Conservation (phyloP, 257 asterid genomes). For the Henckelia pumila region DNA sequence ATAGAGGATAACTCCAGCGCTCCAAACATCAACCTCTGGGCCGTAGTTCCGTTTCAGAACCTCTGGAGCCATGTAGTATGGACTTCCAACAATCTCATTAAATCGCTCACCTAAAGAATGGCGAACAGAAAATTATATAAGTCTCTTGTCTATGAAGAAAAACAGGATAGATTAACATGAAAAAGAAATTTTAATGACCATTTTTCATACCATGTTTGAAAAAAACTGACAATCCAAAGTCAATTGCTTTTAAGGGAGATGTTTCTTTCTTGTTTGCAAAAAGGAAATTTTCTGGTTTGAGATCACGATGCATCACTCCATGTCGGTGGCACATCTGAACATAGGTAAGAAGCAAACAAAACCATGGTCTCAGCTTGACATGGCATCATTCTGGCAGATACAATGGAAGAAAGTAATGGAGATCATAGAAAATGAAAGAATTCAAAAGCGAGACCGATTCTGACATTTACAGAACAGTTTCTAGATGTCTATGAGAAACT, state of each 20-base stretch:
- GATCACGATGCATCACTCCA: too few relatives aligned
- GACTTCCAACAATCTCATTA: slow-evolving; percentile 68
- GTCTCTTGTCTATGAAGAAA: neutral
- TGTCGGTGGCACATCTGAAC: slow-evolving; percentile 56
- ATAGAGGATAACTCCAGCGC: too few relatives aligned
- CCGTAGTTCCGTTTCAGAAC: too few relatives aligned
- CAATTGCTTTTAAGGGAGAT: slow-evolving; percentile 68
- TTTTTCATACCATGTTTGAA: slow-evolving; percentile 56
- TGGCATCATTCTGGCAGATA: too few relatives aligned
- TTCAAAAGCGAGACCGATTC: too few relatives aligned
- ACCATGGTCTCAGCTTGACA: neutral
- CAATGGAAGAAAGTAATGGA: neutral
- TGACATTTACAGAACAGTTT: too few relatives aligned
- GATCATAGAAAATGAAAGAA: neutral
- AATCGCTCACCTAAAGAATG: slow-evolving; percentile 45
- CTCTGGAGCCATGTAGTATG: too few relatives aligned
- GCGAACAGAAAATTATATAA: neutral
- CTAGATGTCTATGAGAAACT: too few relatives aligned
- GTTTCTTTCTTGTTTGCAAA: slow-evolving; percentile 64
- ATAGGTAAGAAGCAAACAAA: slow-evolving; percentile 6
- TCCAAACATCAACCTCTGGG: too few relatives aligned
- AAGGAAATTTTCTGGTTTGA: slow-evolving; percentile 68
- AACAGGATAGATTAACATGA: too few relatives aligned
- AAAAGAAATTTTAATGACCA: too few relatives aligned
- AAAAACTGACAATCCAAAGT: slow-evolving; percentile 65